Evolutionary conservation across 306 rosid genomes (phyloP).

Genomic region (Prosopis cineraria): DNA sequence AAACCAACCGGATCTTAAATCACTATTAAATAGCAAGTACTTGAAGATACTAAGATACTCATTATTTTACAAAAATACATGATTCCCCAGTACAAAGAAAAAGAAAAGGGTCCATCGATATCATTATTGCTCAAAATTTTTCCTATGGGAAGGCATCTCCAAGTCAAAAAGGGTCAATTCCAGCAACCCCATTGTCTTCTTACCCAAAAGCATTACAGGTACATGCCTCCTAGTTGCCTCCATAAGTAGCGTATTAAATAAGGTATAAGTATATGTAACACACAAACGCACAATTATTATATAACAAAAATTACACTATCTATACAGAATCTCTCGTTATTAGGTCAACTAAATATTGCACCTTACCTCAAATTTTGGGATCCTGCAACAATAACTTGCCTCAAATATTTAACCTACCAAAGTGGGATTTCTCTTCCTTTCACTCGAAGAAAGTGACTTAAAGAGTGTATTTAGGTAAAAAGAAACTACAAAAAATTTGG

Average conservation of each 20-base stretch:
- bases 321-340: slow-evolving; percentile 12
- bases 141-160: slow-evolving; percentile 19
- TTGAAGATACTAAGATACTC: neutral
- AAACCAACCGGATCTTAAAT: neutral
- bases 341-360: neutral
- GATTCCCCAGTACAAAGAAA: neutral
- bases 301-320: neutral
- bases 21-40: neutral
- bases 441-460: neutral
- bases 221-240: neutral
- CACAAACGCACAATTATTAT: neutral
- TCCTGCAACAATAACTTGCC: slow-evolving; percentile 4
- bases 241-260: neutral
- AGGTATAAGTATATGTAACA: neutral
- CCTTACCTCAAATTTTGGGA: slow-evolving; percentile 9
- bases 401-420: neutral
- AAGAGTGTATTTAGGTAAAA: neutral
- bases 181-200: slow-evolving; percentile 2
- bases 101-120: neutral
- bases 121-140: neutral
- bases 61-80: neutral
- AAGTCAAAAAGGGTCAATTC: slow-evolving; percentile 40
- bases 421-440: slow-evolving; percentile 1
- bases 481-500: neutral
- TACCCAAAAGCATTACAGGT: neutral